Base-by-base conservation (phyloP, 1,139 yeast genomes). In the Yamadazyma aaseri region DNA sequence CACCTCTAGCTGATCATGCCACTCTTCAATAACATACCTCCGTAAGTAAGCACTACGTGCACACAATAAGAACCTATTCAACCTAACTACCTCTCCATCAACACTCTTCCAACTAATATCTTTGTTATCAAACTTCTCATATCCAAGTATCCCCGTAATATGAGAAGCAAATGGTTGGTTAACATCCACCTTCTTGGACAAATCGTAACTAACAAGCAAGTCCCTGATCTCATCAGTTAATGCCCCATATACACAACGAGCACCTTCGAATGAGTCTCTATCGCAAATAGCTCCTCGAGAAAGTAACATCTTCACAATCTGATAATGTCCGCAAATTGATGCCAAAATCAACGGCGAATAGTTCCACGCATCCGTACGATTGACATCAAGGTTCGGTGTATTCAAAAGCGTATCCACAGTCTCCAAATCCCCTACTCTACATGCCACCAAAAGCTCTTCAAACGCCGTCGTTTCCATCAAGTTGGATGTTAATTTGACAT, bases 201-300 rank as follows among this genome's bases (percentile, higher is more conserved):
- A 72, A 51, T 82, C 89, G 50, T 72, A 80, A 37, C 78, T 68
- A 13, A 80, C 53, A 37, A 85, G 56, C 17, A 81, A 53, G 34
- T 75, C 71, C 31, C 89, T 57, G 17, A 85, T 85, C 9, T 64
- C 58, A 48, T 82, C 87, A 17, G 74, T 85, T 37, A 85, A 57
- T 0, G 94, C 94, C 2, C 90, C 94, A 50, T 85, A 83, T 2
- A 84, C 69, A 45, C 92, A 84, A 29, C 94, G 67, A 8, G 83
- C 87, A 2, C 95, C 94, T 55, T 84, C 86, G 50, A 79, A 79
- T 14, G 89, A 80, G 50, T 84, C 92, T 50, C 89, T 67, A 53
- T 83, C 90, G 55, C 90, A 82, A 2, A 79, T 69, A 0, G 94
- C 89, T 6, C 95, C 95, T 33, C 80, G 68, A 18, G 55, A 45